Evolutionary conservation across 2,329 filamentous ascomycete species (phyloP), one percentile per base, ranked within the genome.

Genomic region (Metarhizium album): DNA sequence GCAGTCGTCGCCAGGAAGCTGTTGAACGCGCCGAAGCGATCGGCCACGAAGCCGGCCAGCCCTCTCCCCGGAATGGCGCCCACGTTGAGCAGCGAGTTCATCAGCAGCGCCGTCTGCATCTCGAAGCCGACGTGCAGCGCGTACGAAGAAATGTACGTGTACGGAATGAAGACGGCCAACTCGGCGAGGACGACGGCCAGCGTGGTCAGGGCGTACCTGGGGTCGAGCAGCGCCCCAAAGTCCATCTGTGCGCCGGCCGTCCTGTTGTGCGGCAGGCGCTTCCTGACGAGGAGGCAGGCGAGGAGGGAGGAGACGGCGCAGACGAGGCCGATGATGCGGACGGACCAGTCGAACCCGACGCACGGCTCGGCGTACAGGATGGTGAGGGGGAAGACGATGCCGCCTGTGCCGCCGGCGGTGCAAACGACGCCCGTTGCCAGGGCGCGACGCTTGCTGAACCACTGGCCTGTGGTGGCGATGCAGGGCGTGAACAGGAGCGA

Each of bases 401-500:
- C 80, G 2, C 79, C 80, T 3, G 82, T 60, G 4, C 76, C 79
- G 3, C 78, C 79, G 2, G 85, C 86, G 0, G 82, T 79, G 11
- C 82, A 78, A 3, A 84, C 83, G 27, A 89, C 69, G 5, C 86
- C 86, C 0, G 82, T 87, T 1, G 85, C 84, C 47, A 82, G 73
- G 2, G 78, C 86, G 8, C 85, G 78, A 45, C 77, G 78, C 9
- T 69, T 66, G 4, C 75, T 70, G 67, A 89, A 89, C 69, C 76
- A 89, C 58, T 89, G 85, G 0, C 81, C 81, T 3, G 88, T 74
- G 4, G 80, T 76, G 3, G 80, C 76, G 37, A 88, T 69, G 11
- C 80, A 76, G 0, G 85, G 83, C 0, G 83, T 88, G 63, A 87
- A 87, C 40, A 88, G 76, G 16, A 87, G 70, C 1, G 81, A 83